Percentiles rank a stretch among this genome's conserved stretches.
Conservation (phyloP, 2,329 filamentous ascomycete genomes). For the Parascedosporium putredinis region DNA sequence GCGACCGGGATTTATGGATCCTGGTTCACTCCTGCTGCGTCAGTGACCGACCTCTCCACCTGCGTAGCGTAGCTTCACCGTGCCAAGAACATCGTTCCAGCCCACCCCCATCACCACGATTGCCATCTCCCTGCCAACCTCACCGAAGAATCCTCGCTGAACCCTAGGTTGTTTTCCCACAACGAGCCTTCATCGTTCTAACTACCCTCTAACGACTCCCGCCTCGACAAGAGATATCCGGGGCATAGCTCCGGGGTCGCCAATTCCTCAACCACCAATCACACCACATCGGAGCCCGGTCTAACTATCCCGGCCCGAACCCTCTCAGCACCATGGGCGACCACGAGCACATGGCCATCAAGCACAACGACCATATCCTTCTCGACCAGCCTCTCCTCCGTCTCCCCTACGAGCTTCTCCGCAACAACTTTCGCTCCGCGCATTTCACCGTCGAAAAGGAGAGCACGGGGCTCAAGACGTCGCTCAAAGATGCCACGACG, state of each 20-base stretch:
- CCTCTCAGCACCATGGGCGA: constrained; percentile 40
- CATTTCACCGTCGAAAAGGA: constrained; percentile 69
- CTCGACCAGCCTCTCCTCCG: constrained; percentile 90
- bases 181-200: too few relatives aligned
- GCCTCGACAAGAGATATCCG: too few relatives aligned
- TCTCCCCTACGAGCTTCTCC: constrained; percentile 82
- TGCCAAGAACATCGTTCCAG: too few relatives aligned
- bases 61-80: not conserved
- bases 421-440: constrained; percentile 85
- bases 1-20: not conserved
- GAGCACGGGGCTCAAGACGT: constrained; percentile 49
- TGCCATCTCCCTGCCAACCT: not conserved
- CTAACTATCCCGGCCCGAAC: not conserved
- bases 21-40: not conserved
- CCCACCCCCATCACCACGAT: not conserved
- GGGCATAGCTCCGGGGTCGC: too few relatives aligned
- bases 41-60: too few relatives aligned
- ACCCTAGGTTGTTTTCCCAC: too few relatives aligned
- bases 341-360: constrained; percentile 54
- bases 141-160: too few relatives aligned
- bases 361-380: constrained; percentile 65
- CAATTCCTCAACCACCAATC: not conserved
- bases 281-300: not conserved
- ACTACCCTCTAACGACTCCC: too few relatives aligned
- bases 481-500: constrained; percentile 54